phyloP scores from a whole-genome alignment of 1,284 basidiomycete species.

The Meira miltonrushii region DNA sequence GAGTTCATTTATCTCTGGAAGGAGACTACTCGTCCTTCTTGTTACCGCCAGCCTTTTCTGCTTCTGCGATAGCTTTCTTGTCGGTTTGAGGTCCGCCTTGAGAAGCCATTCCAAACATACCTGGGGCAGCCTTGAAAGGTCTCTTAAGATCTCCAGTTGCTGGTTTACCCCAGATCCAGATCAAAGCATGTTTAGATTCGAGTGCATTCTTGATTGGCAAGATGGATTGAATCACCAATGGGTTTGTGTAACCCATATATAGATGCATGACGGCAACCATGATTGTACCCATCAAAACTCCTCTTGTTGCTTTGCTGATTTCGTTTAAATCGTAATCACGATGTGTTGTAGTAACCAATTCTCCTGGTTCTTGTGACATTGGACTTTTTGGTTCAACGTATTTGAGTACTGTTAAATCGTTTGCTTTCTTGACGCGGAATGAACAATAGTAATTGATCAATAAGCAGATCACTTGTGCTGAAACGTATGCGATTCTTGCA shows the following conservation, averaged over 20 bases:
- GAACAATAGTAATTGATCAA: constrained; percentile 66
- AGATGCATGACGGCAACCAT: constrained; percentile 53
- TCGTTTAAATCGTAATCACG: constrained; percentile 88
- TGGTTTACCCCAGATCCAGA: constrained; percentile 49
- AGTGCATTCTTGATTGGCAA: constrained; percentile 51
- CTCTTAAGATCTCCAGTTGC: constrained; percentile 82
- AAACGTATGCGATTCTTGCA: constrained; percentile 76
- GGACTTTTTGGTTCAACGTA: constrained; percentile 61
- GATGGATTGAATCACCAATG: constrained; percentile 51
- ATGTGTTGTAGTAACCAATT: constrained; percentile 84
- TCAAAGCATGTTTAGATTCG: constrained; percentile 50
- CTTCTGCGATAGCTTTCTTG: constrained; percentile 10
- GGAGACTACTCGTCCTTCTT: constrained; percentile 6
- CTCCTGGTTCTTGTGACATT: constrained; percentile 64
- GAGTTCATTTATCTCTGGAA: too few relatives aligned
- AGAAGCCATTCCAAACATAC: constrained; percentile 60
- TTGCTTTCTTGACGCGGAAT: constrained; percentile 73
- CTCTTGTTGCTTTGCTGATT: constrained; percentile 73
- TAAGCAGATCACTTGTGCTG: constrained; percentile 67
- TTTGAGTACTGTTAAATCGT: constrained; percentile 91
- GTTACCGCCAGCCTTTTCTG: constrained; percentile 11
- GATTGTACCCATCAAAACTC: constrained; percentile 52
- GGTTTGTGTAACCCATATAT: constrained; percentile 52
- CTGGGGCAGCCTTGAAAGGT: constrained; percentile 74
- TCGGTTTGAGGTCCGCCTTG: constrained; percentile 6